Evolutionary conservation across 2,329 filamentous ascomycete genomes (phyloP).

Genomic region (Aspergillus alliaceus): DNA sequence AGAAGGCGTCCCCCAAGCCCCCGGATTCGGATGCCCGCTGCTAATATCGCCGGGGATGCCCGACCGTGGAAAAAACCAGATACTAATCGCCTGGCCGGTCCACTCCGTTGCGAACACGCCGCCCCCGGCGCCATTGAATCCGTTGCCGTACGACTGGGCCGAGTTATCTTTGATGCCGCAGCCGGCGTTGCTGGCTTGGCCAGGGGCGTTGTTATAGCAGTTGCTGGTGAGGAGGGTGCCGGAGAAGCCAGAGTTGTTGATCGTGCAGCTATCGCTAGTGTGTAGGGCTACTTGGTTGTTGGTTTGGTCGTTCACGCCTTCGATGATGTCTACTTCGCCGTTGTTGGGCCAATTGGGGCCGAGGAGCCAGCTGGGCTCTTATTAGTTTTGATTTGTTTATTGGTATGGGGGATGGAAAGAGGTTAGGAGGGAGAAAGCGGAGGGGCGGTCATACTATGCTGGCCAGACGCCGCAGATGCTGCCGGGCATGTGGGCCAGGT

Average conservation of each 20-base stretch:
- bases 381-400: neutral
- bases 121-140: slow-evolving; percentile 69
- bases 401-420: neutral
- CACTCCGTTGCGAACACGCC: slow-evolving; percentile 77
- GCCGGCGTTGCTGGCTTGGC: slow-evolving; percentile 52
- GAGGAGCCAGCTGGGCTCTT: slow-evolving; percentile 50
- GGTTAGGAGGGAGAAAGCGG: neutral
- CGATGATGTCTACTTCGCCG: slow-evolving; percentile 79
- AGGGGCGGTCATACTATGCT: slow-evolving; percentile 56
- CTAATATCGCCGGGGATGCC: slow-evolving; percentile 65
- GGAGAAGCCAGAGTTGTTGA: slow-evolving; percentile 51
- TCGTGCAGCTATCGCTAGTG: slow-evolving; percentile 61
- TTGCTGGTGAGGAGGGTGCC: slow-evolving; percentile 52
- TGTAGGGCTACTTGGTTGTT: slow-evolving; percentile 67
- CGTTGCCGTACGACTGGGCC: slow-evolving; percentile 59
- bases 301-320: slow-evolving; percentile 67
- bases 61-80: slow-evolving; percentile 80
- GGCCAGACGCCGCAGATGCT: slow-evolving; percentile 73
- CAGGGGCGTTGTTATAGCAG: slow-evolving; percentile 55
- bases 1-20: slow-evolving; percentile 66
- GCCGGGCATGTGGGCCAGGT: slow-evolving; percentile 72
- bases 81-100: slow-evolving; percentile 67
- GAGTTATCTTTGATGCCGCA: slow-evolving; percentile 58
- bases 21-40: slow-evolving; percentile 61
- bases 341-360: slow-evolving; percentile 68